Conservation (phyloP, 208 protist genomes). For the Tetramitus jugosus region DNA sequence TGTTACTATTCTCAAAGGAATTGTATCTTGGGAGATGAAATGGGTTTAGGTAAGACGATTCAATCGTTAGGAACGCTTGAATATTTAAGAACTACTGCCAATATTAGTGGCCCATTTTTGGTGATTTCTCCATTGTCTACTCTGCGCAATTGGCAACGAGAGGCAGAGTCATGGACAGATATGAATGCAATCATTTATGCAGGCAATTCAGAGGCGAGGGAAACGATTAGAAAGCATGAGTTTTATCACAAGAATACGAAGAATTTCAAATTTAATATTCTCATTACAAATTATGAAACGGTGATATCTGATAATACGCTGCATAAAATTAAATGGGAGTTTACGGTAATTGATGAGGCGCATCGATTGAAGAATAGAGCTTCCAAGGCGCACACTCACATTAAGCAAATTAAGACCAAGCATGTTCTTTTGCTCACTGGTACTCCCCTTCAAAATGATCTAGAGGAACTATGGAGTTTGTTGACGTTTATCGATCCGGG, state of each 20-base stretch:
- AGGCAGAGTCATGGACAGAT: conserved; percentile 43
- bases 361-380: conserved; percentile 79
- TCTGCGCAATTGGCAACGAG: conserved; percentile 78
- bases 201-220: conserved; percentile 51
- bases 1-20: conserved; percentile 70
- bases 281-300: conserved; percentile 89
- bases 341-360: conserved; percentile 90
- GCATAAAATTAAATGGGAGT: conserved; percentile 70
- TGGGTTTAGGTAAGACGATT: conserved; percentile 95
- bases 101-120: conserved; percentile 80
- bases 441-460: conserved; percentile 92
- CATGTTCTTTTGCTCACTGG: conserved; percentile 76
- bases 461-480: conserved; percentile 85
- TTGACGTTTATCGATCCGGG: conserved; percentile 85
- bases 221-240: conserved; percentile 51
- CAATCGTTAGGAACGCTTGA: conserved; percentile 80
- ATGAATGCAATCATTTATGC: conserved; percentile 80
- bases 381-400: conserved; percentile 49
- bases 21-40: conserved; percentile 87
- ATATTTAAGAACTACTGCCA: conserved; percentile 45
- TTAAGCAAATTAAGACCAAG: conserved; percentile 62
- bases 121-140: conserved; percentile 89
- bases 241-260: conserved; percentile 37
- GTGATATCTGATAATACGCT: conserved; percentile 67
- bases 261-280: conserved; percentile 68